These are phyloP conservation scores for Fusarium subglutinans DNA, from an alignment of 2,329 filamentous ascomycete species.

Conservation along the genomic window DNA sequence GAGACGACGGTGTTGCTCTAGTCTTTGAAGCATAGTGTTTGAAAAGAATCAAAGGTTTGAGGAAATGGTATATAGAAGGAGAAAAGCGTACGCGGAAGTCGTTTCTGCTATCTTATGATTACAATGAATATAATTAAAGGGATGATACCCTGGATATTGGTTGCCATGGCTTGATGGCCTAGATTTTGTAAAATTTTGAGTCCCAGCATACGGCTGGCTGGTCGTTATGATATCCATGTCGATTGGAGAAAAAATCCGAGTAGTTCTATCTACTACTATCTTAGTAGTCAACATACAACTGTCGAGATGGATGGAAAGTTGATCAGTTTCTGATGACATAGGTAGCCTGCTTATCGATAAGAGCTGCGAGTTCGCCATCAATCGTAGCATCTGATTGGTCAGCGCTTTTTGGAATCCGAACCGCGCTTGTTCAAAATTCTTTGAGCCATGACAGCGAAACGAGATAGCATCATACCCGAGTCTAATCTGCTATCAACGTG, in stretches of 20 bases:
- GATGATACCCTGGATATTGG: constrained; percentile 35
- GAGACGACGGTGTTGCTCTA: constrained; percentile 80
- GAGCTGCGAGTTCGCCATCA: constrained; percentile 47
- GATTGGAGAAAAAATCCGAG: neutral
- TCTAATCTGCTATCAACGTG: constrained; percentile 9
- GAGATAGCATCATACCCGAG: constrained; percentile 42
- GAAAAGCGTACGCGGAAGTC: constrained; percentile 25
- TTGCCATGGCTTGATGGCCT: neutral
- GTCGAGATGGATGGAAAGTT: neutral
- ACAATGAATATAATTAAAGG: constrained; percentile 39
- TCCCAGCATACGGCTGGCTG: neutral
- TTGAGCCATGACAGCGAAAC: constrained; percentile 25
- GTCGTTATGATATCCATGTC: neutral
- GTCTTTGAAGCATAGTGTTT: constrained; percentile 67
- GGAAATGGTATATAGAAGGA: constrained; percentile 20
- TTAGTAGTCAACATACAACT: neutral
- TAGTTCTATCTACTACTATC: neutral
- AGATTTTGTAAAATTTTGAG: neutral
- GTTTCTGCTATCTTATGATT: constrained; percentile 35
- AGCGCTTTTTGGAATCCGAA: constrained; percentile 8
- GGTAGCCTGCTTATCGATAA: constrained; percentile 33
- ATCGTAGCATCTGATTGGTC: constrained; percentile 16
- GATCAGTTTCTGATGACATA: constrained; percentile 9
- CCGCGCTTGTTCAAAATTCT: constrained; percentile 37
- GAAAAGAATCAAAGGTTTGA: constrained; percentile 2